Percentiles rank a stretch among this genome's conserved stretches.
These are phyloP conservation scores for Xerocomus brunneocitrinus DNA, from an alignment of 768 basidiomycete genomes.

Conservation along the genomic window DNA sequence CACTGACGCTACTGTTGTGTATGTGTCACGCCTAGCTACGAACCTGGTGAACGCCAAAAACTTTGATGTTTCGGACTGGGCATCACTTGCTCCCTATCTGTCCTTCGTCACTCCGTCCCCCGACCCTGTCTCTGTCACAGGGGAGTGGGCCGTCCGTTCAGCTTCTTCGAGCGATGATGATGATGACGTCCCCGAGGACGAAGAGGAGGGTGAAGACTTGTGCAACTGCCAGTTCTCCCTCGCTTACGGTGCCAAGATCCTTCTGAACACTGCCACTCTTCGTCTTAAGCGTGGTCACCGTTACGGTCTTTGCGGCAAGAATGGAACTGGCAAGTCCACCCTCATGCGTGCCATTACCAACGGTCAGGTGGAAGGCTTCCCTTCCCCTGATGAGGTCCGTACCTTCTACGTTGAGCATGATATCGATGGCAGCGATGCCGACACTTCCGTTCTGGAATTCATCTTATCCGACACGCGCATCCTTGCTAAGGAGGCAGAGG, in stretches of 20 bases:
- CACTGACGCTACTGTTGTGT: constrained; percentile 57
- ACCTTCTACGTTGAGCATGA: constrained; percentile 99
- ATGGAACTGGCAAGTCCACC: constrained; percentile 96
- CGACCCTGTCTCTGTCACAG: constrained; percentile 61
- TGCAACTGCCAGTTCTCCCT: constrained; percentile 99
- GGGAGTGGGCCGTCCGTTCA: constrained; percentile 88
- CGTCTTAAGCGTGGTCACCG: constrained; percentile 98
- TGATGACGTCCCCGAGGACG: constrained; percentile 70
- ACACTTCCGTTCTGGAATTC: constrained; percentile 86
- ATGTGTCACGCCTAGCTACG: constrained; percentile 75
- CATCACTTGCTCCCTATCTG: constrained; percentile 72
- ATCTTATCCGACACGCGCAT: constrained; percentile 84
- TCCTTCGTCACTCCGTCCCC: constrained; percentile 59
- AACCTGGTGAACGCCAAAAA: constrained; percentile 87
- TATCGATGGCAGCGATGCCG: constrained; percentile 92
- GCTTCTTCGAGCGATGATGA: constrained; percentile 74
- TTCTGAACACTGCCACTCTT: constrained; percentile 93
- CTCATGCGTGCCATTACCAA: constrained; percentile 93
- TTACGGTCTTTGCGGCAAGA: constrained; percentile 97
- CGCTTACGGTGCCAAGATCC: constrained; percentile 97
- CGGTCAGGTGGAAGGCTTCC: constrained; percentile 97
- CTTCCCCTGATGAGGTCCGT: constrained; percentile 93
- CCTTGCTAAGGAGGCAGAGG: constrained; percentile 60
- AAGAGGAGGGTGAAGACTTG: constrained; percentile 97
- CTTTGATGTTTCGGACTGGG: constrained; percentile 89